Evolutionary conservation across 2,329 filamentous ascomycete genomes (phyloP).

Genomic region (Cladosporium sp.): DNA sequence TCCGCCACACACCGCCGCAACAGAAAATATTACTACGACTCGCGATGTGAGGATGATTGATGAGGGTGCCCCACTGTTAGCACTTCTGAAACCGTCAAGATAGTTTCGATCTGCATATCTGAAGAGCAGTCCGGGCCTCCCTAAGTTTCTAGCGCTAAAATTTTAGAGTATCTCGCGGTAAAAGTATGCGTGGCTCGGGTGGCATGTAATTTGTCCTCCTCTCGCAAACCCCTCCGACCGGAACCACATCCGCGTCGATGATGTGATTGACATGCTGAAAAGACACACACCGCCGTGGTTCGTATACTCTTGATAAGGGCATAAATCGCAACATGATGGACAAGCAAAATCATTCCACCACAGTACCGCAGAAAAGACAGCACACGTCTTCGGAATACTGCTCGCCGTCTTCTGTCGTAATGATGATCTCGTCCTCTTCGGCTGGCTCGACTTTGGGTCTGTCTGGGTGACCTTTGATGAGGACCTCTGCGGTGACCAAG

Average conservation of each 20-base stretch:
- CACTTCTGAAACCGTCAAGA: background rate
- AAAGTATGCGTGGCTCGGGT: background rate
- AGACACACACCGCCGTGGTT: constrained; percentile 10
- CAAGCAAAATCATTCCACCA: constrained; percentile 10
- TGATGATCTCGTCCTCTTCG: constrained; percentile 30
- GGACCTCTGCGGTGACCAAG: constrained; percentile 27
- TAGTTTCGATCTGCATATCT: constrained; percentile 12
- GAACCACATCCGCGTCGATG: background rate
- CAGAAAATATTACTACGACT: background rate
- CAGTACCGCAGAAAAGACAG: constrained; percentile 32
- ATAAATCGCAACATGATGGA: background rate
- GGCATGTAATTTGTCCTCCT: background rate
- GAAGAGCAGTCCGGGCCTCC: constrained; percentile 2
- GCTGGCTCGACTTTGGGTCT: constrained; percentile 20
- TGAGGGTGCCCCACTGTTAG: background rate
- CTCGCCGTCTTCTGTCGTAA: constrained; percentile 29
- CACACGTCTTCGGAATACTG: constrained; percentile 27
- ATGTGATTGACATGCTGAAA: background rate
- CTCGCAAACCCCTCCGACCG: background rate
- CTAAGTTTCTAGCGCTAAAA: background rate
- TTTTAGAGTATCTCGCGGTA: background rate
- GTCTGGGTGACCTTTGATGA: constrained; percentile 28
- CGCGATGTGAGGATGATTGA: background rate
- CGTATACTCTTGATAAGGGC: background rate
- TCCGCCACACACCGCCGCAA: constrained; percentile 7